A percentile compares a stretch with the other conserved stretches of the same genome.
These are phyloP conservation scores for Hyphopichia buzzinii DNA, from an alignment of 1,139 yeast species.

Conservation along the genomic window DNA sequence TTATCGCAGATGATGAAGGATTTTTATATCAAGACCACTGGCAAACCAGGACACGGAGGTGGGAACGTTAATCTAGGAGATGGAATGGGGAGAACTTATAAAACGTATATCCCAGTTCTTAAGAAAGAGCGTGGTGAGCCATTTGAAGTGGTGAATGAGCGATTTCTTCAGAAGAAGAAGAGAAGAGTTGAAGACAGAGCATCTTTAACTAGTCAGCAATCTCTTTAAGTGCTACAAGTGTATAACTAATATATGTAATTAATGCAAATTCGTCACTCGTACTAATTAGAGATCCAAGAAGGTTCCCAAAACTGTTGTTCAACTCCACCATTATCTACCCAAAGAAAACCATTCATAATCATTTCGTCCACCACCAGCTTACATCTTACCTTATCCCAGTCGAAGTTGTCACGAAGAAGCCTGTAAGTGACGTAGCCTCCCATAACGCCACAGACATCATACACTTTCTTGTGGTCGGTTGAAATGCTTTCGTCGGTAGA, in stretches of 20 bases:
- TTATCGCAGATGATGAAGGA: conserved; percentile 31
- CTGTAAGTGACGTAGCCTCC: conserved; percentile 65
- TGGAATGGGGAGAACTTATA: conserved; percentile 61
- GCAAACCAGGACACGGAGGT: conserved; percentile 16
- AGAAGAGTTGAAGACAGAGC: conserved; percentile 9
- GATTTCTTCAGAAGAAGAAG: conserved; percentile 51
- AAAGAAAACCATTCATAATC: conserved; percentile 75
- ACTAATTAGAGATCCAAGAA: conserved; percentile 33
- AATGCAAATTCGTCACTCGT: not conserved
- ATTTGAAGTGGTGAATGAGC: conserved; percentile 65
- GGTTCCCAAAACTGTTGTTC: conserved; percentile 61
- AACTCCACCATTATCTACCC: conserved; percentile 69
- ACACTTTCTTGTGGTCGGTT: conserved; percentile 63
- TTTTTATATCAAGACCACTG: conserved; percentile 16
- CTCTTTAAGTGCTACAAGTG: too few relatives aligned
- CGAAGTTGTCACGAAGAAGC: conserved; percentile 64
- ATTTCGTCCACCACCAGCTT: conserved; percentile 69
- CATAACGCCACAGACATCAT: conserved; percentile 69
- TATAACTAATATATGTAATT: too few relatives aligned
- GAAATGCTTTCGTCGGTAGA: conserved; percentile 29
- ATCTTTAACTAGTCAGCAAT: too few relatives aligned
- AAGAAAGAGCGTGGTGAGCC: conserved; percentile 60
- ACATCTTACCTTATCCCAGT: conserved; percentile 68
- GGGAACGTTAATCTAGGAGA: conserved; percentile 62
- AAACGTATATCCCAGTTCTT: conserved; percentile 56